Evolutionary conservation across 257 asterid species (phyloP).

Genomic region (Asclepias syriaca): DNA sequence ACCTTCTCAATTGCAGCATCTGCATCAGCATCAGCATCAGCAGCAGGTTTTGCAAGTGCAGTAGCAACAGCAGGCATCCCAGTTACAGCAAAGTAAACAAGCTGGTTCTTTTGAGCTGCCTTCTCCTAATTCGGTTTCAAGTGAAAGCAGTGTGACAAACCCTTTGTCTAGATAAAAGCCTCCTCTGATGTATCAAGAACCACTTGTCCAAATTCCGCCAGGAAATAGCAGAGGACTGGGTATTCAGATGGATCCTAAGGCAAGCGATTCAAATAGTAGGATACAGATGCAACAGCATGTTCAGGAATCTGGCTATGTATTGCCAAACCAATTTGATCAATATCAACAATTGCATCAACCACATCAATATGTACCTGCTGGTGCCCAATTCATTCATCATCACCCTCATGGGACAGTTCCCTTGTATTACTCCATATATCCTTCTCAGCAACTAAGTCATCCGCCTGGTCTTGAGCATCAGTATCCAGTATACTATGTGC

Average conservation of each 20-base stretch:
- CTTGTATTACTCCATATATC: slow-evolving; percentile 59
- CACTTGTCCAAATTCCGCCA: slow-evolving; percentile 44
- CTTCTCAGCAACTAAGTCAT: slow-evolving; percentile 62
- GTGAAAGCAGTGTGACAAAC: slow-evolving; percentile 69
- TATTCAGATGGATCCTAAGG: slow-evolving; percentile 43
- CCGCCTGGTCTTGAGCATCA: slow-evolving; percentile 61
- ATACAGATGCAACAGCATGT: slow-evolving; percentile 57
- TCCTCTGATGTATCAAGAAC: slow-evolving; percentile 60
- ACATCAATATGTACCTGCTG: slow-evolving; percentile 62
- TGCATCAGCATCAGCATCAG: slow-evolving; percentile 41
- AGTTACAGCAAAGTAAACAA: slow-evolving; percentile 50
- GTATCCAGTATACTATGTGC: slow-evolving; percentile 59
- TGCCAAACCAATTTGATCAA: slow-evolving; percentile 55
- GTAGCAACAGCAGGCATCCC: slow-evolving; percentile 38
- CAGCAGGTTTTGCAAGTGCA: slow-evolving; percentile 3
- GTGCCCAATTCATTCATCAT: slow-evolving; percentile 49
- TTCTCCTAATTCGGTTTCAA: slow-evolving; percentile 88
- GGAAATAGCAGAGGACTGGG: slow-evolving; percentile 37
- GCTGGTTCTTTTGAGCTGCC: slow-evolving; percentile 47
- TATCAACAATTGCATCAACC: slow-evolving; percentile 67
- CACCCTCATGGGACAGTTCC: slow-evolving; percentile 63
- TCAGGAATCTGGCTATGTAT: slow-evolving; percentile 50
- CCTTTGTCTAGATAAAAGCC: slow-evolving; percentile 68
- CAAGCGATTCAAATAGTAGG: slow-evolving; percentile 41
- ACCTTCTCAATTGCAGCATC: neutral